phyloP scores from a whole-genome alignment of 768 basidiomycete genomes.

The Agaricus subrufescens region DNA sequence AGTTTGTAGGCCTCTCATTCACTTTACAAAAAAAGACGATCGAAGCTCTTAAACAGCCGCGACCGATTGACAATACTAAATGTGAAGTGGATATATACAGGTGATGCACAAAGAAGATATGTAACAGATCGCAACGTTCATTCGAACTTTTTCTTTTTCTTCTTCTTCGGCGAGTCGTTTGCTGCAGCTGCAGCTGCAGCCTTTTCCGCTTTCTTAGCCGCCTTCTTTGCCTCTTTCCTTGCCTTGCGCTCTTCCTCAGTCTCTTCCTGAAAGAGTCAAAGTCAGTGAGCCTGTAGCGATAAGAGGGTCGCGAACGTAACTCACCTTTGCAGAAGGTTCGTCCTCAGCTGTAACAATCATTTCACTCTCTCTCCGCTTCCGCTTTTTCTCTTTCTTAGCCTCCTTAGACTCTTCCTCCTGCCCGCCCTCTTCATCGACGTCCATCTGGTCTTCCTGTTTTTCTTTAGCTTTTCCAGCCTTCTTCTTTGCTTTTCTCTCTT shows the following conservation, averaged over 20 bases:
- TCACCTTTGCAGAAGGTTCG: conserved; percentile 35
- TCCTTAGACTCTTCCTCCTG: conserved; percentile 34
- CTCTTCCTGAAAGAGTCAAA: conserved; percentile 41
- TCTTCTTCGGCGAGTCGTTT: conserved; percentile 33
- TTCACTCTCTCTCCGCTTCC: conserved; percentile 43
- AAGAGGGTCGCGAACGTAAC: conserved; percentile 14
- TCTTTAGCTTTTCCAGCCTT: conserved; percentile 44
- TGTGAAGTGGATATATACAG: conserved; percentile 15
- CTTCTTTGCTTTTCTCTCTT: conserved; percentile 72
- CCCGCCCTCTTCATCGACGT: conserved; percentile 37
- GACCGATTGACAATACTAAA: background rate
- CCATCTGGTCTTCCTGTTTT: conserved; percentile 25
- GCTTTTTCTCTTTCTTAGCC: conserved; percentile 24
- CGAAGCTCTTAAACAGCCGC: background rate
- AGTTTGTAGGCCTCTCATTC: no score
- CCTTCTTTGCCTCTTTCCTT: conserved; percentile 71
- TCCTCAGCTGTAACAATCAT: conserved; percentile 28
- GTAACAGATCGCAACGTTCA: conserved; percentile 19
- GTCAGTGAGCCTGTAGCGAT: conserved; percentile 5
- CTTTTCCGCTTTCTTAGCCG: conserved; percentile 42
- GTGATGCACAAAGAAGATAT: conserved; percentile 15
- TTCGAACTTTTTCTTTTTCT: conserved; percentile 58
- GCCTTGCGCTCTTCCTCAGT: conserved; percentile 84
- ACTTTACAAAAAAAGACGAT: background rate
- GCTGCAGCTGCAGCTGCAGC: conserved; percentile 24